Evolutionary conservation across 1,284 basidiomycete genomes (phyloP), one percentile per base, ranked within the genome.

Genomic region (Sporisorium iseilematis-ciliati): DNA sequence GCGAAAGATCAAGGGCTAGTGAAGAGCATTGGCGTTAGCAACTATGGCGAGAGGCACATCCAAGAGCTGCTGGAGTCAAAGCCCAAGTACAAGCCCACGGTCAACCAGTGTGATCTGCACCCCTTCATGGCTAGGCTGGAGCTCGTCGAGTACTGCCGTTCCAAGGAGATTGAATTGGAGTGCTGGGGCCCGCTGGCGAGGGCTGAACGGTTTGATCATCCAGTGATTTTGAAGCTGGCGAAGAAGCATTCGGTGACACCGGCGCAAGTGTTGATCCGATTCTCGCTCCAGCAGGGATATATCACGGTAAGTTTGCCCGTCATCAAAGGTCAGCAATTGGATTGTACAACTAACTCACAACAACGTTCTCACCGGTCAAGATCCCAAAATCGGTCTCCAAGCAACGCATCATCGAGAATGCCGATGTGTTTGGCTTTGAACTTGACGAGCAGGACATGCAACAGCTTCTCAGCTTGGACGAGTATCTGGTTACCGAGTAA

Each of bases 381-480:
- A 62, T 81, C 31, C 92, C 92, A 4, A 94, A 93, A 85, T 92
- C 91, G 38, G 89, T 88, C n/a, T 91, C 88, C 0, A 88, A 91
- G 0, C 83, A 86, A 8, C 88, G 92, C 42, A 93, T 94, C 74
- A 85, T 87, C 42, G 90, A 90, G 20, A 95, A 95, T 74, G 85
- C 89, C 0, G 81, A 90, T 0, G 93, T 89, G 64, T 70, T 54
- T 18, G 90, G 91, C 80, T 94, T 94, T 78, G 88, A 88, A 53
- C 87, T 94, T 18, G 84, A 85, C 57, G 78, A 85, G 12, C 89
- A 89, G 38, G 92, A 93, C 65, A 90, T 94, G 88, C 72, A 72
- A 3, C 26, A 57, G 43, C 68, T 65, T 2, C 54, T 57, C 7
- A n/a, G 41, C 10, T 21, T 65, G 11, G 62, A 71, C 51, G 58